These are phyloP conservation scores for Gnaphalium uliginosum DNA, from an alignment of 129 eudicot species.

Conservation along the genomic window DNA sequence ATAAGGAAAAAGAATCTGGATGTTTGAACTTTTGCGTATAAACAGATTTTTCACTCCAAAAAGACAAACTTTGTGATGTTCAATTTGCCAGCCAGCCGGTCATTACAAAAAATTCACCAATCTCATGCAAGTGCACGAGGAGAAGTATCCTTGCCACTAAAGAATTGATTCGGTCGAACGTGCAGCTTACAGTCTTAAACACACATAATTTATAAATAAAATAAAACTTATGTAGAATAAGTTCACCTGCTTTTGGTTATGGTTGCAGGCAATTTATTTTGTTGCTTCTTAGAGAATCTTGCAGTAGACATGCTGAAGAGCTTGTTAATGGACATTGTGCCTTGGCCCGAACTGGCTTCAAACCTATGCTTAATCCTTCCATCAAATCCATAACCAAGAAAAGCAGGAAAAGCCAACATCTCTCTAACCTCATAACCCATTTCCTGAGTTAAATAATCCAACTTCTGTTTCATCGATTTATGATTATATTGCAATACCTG, in stretches of 20 bases:
- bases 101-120: not conserved
- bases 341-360: constrained; percentile 73
- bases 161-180: not conserved
- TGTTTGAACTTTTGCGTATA: not conserved
- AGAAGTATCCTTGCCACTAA: not conserved
- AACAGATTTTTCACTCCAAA: not conserved
- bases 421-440: constrained; percentile 90
- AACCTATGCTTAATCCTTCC: constrained; percentile 82
- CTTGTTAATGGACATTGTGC: constrained; percentile 72
- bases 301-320: constrained; percentile 69
- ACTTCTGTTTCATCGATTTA: constrained; percentile 66
- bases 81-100: not conserved
- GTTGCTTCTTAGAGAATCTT: constrained; percentile 61
- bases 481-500: constrained; percentile 88
- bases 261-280: constrained; percentile 31
- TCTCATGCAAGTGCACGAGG: not conserved
- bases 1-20: not conserved
- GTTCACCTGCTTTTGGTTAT: constrained; percentile 30
- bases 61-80: not conserved
- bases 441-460: constrained; percentile 79
- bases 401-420: constrained; percentile 84
- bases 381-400: constrained; percentile 92
- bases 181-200: not conserved
- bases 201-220: not conserved
- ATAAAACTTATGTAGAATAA: not conserved